Evolutionary conservation across 164 flowering plant genomes (phyloP).

Genomic region (Platanus orientalis): DNA sequence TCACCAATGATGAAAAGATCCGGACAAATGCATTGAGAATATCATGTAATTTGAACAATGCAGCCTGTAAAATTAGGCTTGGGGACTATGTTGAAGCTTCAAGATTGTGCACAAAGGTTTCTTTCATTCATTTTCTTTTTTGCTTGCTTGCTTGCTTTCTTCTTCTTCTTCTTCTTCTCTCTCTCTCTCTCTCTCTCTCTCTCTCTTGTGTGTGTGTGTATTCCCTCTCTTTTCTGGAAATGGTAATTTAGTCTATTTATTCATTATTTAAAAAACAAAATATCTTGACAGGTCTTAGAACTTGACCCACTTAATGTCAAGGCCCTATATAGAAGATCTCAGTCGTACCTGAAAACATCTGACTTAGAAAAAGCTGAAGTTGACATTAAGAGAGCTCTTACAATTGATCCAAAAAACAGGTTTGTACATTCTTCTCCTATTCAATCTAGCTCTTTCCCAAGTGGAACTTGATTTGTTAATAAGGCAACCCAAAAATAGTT

Average conservation of each 20-base stretch:
- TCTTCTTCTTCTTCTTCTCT: too few species aligned
- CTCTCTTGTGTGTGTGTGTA: too few species aligned
- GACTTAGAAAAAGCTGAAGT: conserved; percentile 52
- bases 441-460: neutral
- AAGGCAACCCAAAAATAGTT: too few species aligned
- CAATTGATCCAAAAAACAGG: conserved; percentile 50
- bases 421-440: conserved; percentile 11
- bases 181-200: too few species aligned
- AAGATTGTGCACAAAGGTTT: conserved; percentile 49
- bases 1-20: conserved; percentile 46
- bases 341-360: conserved; percentile 35
- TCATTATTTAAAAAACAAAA: neutral
- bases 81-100: conserved; percentile 37
- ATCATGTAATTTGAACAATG: conserved; percentile 50
- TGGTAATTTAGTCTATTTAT: neutral
- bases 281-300: conserved; percentile 40
- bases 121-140: too few species aligned
- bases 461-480: too few species aligned
- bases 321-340: conserved; percentile 49
- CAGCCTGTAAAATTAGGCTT: conserved; percentile 52
- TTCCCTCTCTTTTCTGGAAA: neutral
- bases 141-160: too few species aligned
- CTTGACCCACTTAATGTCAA: conserved; percentile 44
- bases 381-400: conserved; percentile 41
- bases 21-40: conserved; percentile 30